These are phyloP conservation scores for Aspergillus fumigatiaffinis DNA, from an alignment of 2,329 filamentous ascomycete species.

Conservation along the genomic window DNA sequence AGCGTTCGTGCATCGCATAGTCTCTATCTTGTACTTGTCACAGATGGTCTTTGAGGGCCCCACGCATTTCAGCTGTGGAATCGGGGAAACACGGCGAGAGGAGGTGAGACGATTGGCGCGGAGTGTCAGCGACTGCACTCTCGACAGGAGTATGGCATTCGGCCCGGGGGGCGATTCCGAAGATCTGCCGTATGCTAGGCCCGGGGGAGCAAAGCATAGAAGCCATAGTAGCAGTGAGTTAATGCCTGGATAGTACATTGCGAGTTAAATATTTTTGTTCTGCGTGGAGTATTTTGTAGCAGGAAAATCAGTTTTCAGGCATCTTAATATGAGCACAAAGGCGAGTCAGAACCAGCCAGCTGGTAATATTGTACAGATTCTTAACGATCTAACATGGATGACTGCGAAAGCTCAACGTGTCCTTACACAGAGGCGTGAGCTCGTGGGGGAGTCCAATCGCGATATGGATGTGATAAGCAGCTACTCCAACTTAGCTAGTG, in stretches of 20 bases:
- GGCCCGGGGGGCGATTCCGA: conserved; percentile 31
- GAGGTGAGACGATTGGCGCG: conserved; percentile 64
- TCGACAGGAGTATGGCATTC: conserved; percentile 57
- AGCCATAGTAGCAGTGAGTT: conserved; percentile 17
- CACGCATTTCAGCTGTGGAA: conserved; percentile 76
- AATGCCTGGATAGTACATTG: conserved; percentile 18
- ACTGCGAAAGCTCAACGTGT: background rate
- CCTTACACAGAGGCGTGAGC: background rate
- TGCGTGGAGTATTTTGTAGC: background rate
- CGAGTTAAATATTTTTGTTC: background rate
- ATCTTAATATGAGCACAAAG: background rate
- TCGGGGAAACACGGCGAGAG: conserved; percentile 68
- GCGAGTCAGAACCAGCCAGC: background rate
- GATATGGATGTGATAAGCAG: background rate
- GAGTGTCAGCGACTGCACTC: conserved; percentile 75
- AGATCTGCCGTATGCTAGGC: conserved; percentile 21
- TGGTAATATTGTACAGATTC: background rate
- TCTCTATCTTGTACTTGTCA: conserved; percentile 68
- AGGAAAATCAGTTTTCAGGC: background rate
- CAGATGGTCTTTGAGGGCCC: conserved; percentile 61
- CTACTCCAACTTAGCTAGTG: background rate
- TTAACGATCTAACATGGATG: background rate
- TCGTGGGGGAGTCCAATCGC: background rate
- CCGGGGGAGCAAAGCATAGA: conserved; percentile 15
- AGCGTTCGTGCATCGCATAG: conserved; percentile 86